Evolutionary conservation across 352 stramenopile genomes (phyloP).

Genomic region (Globisporangium takayamanum): DNA sequence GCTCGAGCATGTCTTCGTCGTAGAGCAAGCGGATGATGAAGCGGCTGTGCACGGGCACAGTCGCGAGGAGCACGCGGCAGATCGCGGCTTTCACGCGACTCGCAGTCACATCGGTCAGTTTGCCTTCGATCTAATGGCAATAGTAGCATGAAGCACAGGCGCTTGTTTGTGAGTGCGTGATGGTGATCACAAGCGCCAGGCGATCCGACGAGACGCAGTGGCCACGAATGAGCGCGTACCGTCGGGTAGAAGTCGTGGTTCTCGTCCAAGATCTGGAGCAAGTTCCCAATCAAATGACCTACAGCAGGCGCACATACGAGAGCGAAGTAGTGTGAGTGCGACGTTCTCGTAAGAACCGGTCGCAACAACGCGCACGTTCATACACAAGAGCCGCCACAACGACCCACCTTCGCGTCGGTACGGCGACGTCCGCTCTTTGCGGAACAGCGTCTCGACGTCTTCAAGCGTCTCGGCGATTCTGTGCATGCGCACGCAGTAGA

Average conservation of each 20-base stretch:
- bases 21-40: conserved; percentile 69
- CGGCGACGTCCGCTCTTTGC: conserved; percentile 61
- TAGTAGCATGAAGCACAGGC: background rate
- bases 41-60: conserved; percentile 61
- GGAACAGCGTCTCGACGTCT: conserved; percentile 68
- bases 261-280: conserved; percentile 74
- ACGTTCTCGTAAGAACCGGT: no score
- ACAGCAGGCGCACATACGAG: background rate
- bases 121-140: conserved; percentile 45
- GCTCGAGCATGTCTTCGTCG: conserved; percentile 75
- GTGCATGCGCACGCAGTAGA: background rate
- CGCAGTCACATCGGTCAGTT: conserved; percentile 49
- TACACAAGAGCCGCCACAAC: background rate
- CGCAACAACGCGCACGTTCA: background rate
- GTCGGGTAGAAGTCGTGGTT: conserved; percentile 80
- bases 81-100: conserved; percentile 59
- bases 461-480: conserved; percentile 77
- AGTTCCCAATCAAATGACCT: conserved; percentile 74
- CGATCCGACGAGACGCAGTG: background rate
- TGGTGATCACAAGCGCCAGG: background rate
- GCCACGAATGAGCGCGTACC: conserved; percentile 20
- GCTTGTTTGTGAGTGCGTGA: background rate
- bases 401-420: conserved; percentile 69
- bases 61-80: conserved; percentile 69
- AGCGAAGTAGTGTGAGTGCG: background rate